These are phyloP conservation scores for Penicillium mononematosum DNA, from an alignment of 495 filamentous ascomycete genomes.

Conservation along the genomic window DNA sequence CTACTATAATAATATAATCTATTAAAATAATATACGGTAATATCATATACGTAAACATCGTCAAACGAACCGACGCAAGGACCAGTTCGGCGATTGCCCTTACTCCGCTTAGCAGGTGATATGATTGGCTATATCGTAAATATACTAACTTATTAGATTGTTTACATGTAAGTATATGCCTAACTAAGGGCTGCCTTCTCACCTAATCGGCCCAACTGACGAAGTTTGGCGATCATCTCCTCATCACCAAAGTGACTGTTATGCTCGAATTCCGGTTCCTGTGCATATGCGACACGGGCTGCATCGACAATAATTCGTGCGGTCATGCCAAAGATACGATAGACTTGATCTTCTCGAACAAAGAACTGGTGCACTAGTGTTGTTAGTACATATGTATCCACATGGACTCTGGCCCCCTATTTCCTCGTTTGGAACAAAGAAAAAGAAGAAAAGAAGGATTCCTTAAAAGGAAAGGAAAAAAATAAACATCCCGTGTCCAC, in stretches of 20 bases:
- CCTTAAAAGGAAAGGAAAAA: neutral
- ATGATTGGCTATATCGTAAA: slow-evolving; percentile 4
- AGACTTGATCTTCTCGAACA: slow-evolving; percentile 58
- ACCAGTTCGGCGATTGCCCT: slow-evolving; percentile 11
- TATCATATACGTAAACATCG: neutral
- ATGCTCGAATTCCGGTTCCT: slow-evolving; percentile 81
- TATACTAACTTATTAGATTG: neutral
- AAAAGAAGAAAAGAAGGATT: slow-evolving; percentile 8
- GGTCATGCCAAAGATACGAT: slow-evolving; percentile 90
- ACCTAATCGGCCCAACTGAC: slow-evolving; percentile 60
- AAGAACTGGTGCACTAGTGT: slow-evolving; percentile 79
- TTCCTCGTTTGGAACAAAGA: neutral
- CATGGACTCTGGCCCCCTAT: neutral
- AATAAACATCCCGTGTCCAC: slow-evolving; percentile 1
- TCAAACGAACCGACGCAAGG: slow-evolving; percentile 16
- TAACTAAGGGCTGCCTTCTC: slow-evolving; percentile 43
- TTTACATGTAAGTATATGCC: neutral
- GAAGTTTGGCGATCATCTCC: slow-evolving; percentile 62
- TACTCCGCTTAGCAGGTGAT: neutral
- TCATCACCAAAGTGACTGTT: slow-evolving; percentile 82
- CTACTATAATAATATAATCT: neutral
- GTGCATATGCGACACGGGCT: slow-evolving; percentile 75
- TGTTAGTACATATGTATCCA: slow-evolving; percentile 8
- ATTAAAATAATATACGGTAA: neutral
- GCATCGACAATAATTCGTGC: slow-evolving; percentile 84